phyloP scores from a whole-genome alignment of 2,329 filamentous ascomycete genomes.

The Aspergillus udagawae region DNA sequence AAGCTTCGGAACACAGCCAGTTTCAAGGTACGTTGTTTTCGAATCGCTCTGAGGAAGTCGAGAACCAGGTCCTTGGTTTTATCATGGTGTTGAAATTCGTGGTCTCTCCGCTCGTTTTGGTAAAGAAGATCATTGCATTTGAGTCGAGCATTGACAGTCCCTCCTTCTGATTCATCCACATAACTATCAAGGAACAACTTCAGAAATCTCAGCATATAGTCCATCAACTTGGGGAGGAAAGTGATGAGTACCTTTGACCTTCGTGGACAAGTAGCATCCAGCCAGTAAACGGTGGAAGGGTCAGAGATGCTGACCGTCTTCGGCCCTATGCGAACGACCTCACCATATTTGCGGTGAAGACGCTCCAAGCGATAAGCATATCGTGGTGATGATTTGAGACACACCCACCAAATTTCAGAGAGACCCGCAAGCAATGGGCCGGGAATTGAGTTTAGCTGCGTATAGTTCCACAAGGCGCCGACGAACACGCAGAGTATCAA shows the following conservation, averaged over 20 bases:
- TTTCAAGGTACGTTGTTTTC: not conserved
- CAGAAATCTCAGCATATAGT: too few relatives aligned
- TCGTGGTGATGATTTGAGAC: not conserved
- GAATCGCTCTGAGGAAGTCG: not conserved
- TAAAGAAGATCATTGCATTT: not conserved
- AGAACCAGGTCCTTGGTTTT: not conserved
- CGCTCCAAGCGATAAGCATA: constrained; percentile 5
- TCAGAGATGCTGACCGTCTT: constrained; percentile 14
- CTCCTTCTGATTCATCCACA: not conserved
- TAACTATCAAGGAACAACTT: not conserved
- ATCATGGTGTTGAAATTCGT: not conserved
- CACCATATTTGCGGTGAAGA: constrained; percentile 14
- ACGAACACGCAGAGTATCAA: constrained; percentile 1
- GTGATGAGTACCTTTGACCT: not conserved
- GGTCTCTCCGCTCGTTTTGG: not conserved
- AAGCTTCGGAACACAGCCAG: not conserved
- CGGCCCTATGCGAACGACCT: constrained; percentile 14
- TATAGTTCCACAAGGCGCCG: constrained; percentile 11
- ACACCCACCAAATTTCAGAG: constrained; percentile 11
- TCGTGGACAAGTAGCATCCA: not conserved
- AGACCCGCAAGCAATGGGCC: constrained; percentile 11
- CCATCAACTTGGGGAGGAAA: too few relatives aligned
- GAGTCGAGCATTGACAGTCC: not conserved
- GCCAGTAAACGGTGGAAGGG: not conserved
- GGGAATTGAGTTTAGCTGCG: constrained; percentile 9